Base-by-base conservation (phyloP, 1,284 basidiomycete genomes). In the Cutaneotrichosporon sp. region DNA sequence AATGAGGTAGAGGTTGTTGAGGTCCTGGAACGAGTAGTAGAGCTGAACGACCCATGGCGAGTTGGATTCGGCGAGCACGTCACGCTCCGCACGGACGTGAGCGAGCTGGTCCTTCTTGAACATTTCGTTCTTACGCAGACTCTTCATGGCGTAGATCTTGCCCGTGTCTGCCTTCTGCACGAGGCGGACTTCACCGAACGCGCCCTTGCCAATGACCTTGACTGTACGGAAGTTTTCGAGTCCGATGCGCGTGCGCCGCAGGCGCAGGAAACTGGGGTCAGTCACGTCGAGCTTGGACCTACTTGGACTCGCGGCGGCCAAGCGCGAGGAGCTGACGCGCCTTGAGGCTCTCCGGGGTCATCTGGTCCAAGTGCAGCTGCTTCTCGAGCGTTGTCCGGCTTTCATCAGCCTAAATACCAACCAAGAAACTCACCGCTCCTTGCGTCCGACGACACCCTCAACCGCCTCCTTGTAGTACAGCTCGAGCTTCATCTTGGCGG, bases 101-200 rank as follows among this genome's bases (percentile, higher is more conserved):
- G 96, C 96, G 61, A 99, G 87, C 86, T 97, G 93, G 79, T 99
- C 96, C 76, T 97, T 93, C 80, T 98, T 97, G 84, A 99, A 89
- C 96, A 99, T 99, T 81, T 99, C 96, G 60, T 90, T 90, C 83
- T 99, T 99, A 80, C 93, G 89, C 76, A 99, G 81, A 67, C 93
- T 97, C 85, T 99, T 99, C 97, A 99, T 99, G 49, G 96, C 96
- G 76, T 97, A 98, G 63, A 99, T 96, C 83, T 96, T 97, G 66
- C 91, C 94, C 11, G 95, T 98, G 79, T 98, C 96, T 56, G 89
- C 87, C 83, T 99, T 98, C 81, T 98, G 96, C 50, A 97, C 94
- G 57, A 99, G 84, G 60, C 96, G 87, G 42, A 98, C 94, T 85
- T 98, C 96, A 76, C 96, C 96, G 76, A 98, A 98, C 16, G 96